A percentile compares a stretch with the other conserved stretches of the same genome.
Evolutionary conservation across 805 yeast species (phyloP).

Genomic region (Cyberlindnera nakhonratchasimensis): DNA sequence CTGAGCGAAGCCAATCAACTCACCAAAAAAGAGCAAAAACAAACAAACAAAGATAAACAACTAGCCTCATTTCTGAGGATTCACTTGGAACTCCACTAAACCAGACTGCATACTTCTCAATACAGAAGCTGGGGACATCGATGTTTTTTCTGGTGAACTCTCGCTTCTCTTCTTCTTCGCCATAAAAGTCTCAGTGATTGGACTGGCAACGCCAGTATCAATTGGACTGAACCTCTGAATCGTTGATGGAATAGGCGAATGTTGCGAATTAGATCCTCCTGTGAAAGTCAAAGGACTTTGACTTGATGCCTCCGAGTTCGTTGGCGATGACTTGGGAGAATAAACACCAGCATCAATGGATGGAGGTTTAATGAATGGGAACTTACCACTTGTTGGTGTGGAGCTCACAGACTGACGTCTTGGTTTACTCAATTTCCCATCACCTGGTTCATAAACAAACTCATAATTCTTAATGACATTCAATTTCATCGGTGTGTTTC

Average conservation of each 20-base stretch:
- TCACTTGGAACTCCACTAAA: constrained; percentile 18
- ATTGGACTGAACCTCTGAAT: constrained; percentile 18
- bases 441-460: constrained; percentile 26
- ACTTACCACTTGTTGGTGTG: constrained; percentile 21
- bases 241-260: constrained; percentile 18
- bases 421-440: constrained; percentile 14
- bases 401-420: constrained; percentile 20
- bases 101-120: constrained; percentile 19
- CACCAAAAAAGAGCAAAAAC: background rate
- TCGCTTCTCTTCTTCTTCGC: constrained; percentile 4
- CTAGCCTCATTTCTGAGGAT: constrained; percentile 1
- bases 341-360: constrained; percentile 19
- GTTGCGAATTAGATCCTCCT: constrained; percentile 10
- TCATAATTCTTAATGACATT: constrained; percentile 23
- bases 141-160: constrained; percentile 1
- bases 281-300: constrained; percentile 22
- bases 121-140: constrained; percentile 5
- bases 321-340: constrained; percentile 26
- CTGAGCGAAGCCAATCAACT: too few relatives aligned
- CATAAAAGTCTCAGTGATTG: constrained; percentile 6
- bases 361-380: constrained; percentile 25
- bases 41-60: background rate
- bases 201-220: constrained; percentile 6
- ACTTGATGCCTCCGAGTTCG: constrained; percentile 24
- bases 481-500: constrained; percentile 10